phyloP scores from a whole-genome alignment of 2,329 filamentous ascomycete genomes.

The Aspergillus chevalieri region DNA sequence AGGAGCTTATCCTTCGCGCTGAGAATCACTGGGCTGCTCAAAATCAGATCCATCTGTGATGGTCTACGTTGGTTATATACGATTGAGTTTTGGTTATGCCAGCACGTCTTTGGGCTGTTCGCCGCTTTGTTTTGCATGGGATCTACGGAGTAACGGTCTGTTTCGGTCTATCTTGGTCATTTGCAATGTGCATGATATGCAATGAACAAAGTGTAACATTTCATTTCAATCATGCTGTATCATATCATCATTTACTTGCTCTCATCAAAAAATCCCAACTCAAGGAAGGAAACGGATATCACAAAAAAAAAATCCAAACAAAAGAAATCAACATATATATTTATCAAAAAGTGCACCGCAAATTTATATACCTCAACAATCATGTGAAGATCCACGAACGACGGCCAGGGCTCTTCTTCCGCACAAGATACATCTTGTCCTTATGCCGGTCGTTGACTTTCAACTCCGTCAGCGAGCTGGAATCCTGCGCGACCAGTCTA shows the following conservation, averaged over 20 bases:
- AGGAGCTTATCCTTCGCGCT: constrained; percentile 77
- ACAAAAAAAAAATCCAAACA: constrained; percentile 9
- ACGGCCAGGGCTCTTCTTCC: constrained; percentile 37
- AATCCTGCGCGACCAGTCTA: constrained; percentile 30
- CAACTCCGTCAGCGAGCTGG: constrained; percentile 33
- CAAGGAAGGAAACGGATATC: constrained; percentile 1
- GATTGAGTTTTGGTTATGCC: background rate
- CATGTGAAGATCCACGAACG: constrained; percentile 32
- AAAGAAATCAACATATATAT: constrained; percentile 1
- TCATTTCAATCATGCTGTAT: constrained; percentile 1
- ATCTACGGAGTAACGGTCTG: background rate
- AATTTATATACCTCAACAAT: constrained; percentile 1
- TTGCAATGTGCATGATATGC: background rate
- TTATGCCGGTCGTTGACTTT: constrained; percentile 37
- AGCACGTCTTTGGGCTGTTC: background rate
- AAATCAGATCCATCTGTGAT: constrained; percentile 17
- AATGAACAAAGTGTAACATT: background rate
- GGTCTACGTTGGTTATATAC: background rate
- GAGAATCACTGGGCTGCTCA: constrained; percentile 41
- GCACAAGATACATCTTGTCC: constrained; percentile 42
- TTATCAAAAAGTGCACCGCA: background rate
- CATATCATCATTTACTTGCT: constrained; percentile 1
- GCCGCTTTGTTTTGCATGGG: background rate
- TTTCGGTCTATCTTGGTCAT: background rate
- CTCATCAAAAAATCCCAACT: background rate